phyloP scores from a whole-genome alignment of 345 rosid species.

The Laguncularia racemosa region DNA sequence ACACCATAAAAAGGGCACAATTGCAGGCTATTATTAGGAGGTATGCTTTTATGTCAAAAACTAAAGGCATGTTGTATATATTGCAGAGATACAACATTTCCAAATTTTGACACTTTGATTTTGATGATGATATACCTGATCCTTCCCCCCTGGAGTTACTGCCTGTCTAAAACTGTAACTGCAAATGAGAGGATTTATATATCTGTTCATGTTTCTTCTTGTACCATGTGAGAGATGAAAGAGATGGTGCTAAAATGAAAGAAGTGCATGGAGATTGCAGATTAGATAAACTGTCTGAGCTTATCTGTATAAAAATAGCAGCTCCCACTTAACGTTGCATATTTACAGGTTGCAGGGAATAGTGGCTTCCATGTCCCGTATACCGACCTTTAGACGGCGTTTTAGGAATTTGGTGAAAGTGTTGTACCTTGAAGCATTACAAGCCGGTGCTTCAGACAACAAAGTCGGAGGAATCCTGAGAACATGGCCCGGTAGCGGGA shows the following conservation, averaged over 20 bases:
- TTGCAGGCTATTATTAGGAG: constrained; percentile 78
- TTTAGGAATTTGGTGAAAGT: constrained; percentile 56
- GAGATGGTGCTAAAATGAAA: too few relatives aligned
- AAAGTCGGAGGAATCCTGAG: constrained; percentile 32
- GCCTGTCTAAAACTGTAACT: too few relatives aligned
- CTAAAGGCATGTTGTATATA: too few relatives aligned
- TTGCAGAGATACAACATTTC: too few relatives aligned
- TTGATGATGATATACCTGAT: too few relatives aligned
- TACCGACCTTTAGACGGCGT: constrained; percentile 67
- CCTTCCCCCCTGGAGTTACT: too few relatives aligned
- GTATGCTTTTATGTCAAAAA: constrained; percentile 14
- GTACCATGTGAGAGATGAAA: not conserved
- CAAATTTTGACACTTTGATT: too few relatives aligned
- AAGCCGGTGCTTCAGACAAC: constrained; percentile 31
- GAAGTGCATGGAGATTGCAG: too few relatives aligned
- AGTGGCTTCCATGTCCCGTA: constrained; percentile 56
- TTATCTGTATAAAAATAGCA: too few relatives aligned
- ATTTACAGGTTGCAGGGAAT: constrained; percentile 60
- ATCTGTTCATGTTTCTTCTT: not conserved
- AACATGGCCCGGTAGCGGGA: constrained; percentile 4
- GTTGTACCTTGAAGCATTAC: constrained; percentile 49
- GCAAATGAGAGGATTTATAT: too few relatives aligned
- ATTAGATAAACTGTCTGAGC: too few relatives aligned
- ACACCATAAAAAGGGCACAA: constrained; percentile 62
- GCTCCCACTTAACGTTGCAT: not conserved